Conservation (phyloP, 2,329 filamentous ascomycete species). For the Aspergillus sp. region DNA sequence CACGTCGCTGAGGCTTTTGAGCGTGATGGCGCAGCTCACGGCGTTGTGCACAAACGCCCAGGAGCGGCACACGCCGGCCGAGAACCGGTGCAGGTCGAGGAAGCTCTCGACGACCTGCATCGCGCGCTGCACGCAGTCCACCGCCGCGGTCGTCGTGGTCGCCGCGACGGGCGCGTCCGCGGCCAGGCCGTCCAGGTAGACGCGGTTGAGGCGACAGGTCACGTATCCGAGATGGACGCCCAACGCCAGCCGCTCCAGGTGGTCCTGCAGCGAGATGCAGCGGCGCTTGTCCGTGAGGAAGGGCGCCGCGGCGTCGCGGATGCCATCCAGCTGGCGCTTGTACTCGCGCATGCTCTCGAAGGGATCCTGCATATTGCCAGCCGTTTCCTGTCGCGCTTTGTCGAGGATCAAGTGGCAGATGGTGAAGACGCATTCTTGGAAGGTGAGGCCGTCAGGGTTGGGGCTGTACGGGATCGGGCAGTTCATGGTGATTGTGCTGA, state of each 20-base stretch:
- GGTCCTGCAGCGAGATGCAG: slow-evolving; percentile 16
- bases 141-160: not conserved
- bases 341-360: slow-evolving; percentile 1
- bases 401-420: slow-evolving; percentile 15
- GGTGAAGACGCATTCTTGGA: slow-evolving; percentile 15
- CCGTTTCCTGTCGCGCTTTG: slow-evolving; percentile 3
- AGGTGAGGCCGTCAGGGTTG: slow-evolving; percentile 9
- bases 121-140: slow-evolving; percentile 2
- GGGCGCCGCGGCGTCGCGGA: slow-evolving; percentile 8
- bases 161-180: not conserved
- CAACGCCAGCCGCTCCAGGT: slow-evolving; percentile 19
- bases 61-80: slow-evolving; percentile 15
- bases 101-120: slow-evolving; percentile 13
- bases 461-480: slow-evolving; percentile 10
- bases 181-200: slow-evolving; percentile 8
- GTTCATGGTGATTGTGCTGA: slow-evolving; percentile 12
- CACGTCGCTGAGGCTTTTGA: slow-evolving; percentile 5
- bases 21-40: slow-evolving; percentile 20
- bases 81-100: slow-evolving; percentile 17
- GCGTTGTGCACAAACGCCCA: slow-evolving; percentile 24
- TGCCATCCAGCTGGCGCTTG: slow-evolving; percentile 9
- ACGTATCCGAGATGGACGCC: slow-evolving; percentile 17
- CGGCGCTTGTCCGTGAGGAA: slow-evolving; percentile 12
- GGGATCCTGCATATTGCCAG: not conserved
- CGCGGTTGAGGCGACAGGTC: slow-evolving; percentile 14